Base-by-base conservation (phyloP, 139 green algal genomes). In the Micractinium conductrix region DNA sequence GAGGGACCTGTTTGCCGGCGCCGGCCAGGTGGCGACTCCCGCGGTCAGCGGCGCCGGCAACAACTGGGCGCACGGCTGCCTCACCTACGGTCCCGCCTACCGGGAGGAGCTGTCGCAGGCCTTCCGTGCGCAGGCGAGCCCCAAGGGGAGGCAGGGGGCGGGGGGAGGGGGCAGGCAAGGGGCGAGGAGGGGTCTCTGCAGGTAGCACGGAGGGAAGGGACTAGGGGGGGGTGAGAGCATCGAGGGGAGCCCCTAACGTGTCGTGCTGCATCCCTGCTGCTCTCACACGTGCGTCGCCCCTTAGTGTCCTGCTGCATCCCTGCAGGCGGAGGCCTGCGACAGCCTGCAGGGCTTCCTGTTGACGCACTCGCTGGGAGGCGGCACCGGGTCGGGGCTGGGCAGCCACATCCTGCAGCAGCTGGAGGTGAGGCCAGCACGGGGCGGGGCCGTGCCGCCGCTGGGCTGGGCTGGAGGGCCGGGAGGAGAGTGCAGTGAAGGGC, bases 41-140 rank as follows among this genome's bases (percentile, higher is more conserved):
- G 91, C n/a, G n/a, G n/a, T 96, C 22, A 95, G 90, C 48, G 94
- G 94, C 17, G 89, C 89, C 2, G 95, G 95, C 73, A 98, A 98
- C 91, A 98, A 98, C 91, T 98, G 95, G 95, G 95, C 94, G 14
- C 92, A 95, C 73, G 95, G 95, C 5, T 90, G 94, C 89, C 72
- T 94, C 80, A 44, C 88, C 60, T 97, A 97, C 74, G 95, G 95
- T 3, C 92, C 94, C 7, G 88, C 94, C 76, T 96, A 95, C 85
- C 48, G 63, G 1, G 93, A 95, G 4, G 80, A 82, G 40, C 87
- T 97, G 58, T 73, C 93, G 48, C 89, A 95, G 16, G 88, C 85
- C 60, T 74, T 96, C 26, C 85, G 91, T 0, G 42, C 65, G 37
- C 90, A 91, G 68, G 68, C n/a, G 33, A 16, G 67, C n/a, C n/a